These are phyloP conservation scores for Hypoxylon sp. DNA, from an alignment of 2,329 filamentous ascomycete species.

Conservation along the genomic window DNA sequence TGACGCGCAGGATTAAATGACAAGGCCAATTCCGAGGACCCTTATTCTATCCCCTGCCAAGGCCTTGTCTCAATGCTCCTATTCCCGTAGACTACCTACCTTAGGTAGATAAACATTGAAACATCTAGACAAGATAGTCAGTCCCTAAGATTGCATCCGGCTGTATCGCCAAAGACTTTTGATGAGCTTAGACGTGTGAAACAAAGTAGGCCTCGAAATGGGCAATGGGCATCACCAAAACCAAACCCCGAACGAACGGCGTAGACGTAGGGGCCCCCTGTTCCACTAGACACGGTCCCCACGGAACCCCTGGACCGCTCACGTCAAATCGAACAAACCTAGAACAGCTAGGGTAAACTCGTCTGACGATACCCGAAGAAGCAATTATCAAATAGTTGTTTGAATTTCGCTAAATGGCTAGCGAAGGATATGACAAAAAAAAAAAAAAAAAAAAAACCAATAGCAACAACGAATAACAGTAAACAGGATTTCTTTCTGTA, in stretches of 20 bases:
- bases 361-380: neutral
- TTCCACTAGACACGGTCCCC: neutral
- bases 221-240: neutral
- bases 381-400: neutral
- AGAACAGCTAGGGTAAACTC: neutral
- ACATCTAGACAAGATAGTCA: neutral
- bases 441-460: neutral
- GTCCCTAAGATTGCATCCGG: neutral
- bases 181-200: neutral
- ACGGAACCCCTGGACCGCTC: neutral
- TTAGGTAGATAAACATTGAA: neutral
- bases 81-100: neutral
- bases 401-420: neutral
- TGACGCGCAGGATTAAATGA: neutral
- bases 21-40: neutral
- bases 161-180: neutral
- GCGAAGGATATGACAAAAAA: conserved; percentile 9
- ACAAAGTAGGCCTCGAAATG: neutral
- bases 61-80: neutral
- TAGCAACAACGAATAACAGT: conserved; percentile 11
- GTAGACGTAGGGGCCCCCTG: neutral
- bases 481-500: conserved; percentile 29
- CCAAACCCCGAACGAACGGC: neutral
- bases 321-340: neutral
- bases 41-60: neutral